Evolutionary conservation across 2,329 filamentous ascomycete species (phyloP), one percentile per base, ranked within the genome.

Genomic region (Dichotomopilus funicola): DNA sequence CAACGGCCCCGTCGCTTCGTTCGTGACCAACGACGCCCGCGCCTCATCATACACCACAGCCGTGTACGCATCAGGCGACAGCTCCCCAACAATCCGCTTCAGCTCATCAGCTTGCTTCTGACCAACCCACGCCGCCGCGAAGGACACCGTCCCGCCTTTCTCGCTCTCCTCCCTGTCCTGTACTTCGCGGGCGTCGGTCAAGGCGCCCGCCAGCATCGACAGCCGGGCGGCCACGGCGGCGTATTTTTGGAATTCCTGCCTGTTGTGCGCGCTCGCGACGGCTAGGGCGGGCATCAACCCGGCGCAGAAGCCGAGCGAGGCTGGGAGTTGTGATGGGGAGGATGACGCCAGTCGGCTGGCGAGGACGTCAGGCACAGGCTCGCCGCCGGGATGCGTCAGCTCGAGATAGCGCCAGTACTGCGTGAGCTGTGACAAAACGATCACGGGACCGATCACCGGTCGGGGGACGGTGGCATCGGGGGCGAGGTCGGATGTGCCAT

Each of bases 281-380:
- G 71, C 70, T 10, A 70, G 53, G 6, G 74, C 70, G 42, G 60
- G 67, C n/a, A 77, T 49, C 1, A 75, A 51, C 0, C 74, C 73
- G 1, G 67, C 68, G 38, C 74, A 76, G 51, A 75, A 70, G 0
- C 74, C 74, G 12, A 61, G 33, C 2, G 59, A 27, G 19, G 19
- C 19, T 3, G 19, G 19, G 19, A 27, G 19, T 27, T 27, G 19
- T 27, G 19, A 27, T 27, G 19, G 19, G 19, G 19, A 27, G 19
- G 19, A 27, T 27, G 19, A 27, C 19, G 19, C 19, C 19, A 27
- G 19, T 2, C 19, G 19, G 19, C 19, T 27, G 19, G 19, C 19
- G 3, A 27, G 19, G 19, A 27, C 19, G 3, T 27, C 19, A 27
- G 19, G 19, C 19, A 27, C 19, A 27, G 19, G 48, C 49, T 57